phyloP scores from a whole-genome alignment of 139 green algal species.

The Ettlia oleoabundans region DNA sequence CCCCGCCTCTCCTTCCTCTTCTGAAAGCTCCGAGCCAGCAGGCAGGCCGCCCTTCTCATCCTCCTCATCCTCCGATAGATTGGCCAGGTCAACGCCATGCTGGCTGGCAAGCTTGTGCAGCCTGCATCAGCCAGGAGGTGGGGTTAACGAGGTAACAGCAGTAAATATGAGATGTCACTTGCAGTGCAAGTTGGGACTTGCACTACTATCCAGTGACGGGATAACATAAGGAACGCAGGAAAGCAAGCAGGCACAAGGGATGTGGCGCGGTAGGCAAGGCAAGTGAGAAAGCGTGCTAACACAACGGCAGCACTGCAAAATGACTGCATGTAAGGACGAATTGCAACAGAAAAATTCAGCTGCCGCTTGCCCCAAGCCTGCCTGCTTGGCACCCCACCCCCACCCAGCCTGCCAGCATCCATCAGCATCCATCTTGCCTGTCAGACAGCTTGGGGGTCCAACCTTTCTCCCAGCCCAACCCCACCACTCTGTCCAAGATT shows the following conservation, averaged over 20 bases:
- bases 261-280: no score
- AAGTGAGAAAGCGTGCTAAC: no score
- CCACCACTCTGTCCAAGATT: slow-evolving; percentile 77
- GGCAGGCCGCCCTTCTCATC: neutral
- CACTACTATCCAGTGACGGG: neutral
- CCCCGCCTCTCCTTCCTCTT: slow-evolving; percentile 10
- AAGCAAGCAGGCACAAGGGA: neutral
- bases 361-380: no score
- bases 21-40: slow-evolving; percentile 16
- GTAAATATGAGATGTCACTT: neutral
- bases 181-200: neutral
- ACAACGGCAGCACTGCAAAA: no score
- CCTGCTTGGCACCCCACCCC: neutral
- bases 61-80: slow-evolving; percentile 37
- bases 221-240: neutral
- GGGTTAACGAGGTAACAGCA: neutral
- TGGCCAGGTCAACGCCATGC: slow-evolving; percentile 10
- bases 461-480: slow-evolving; percentile 43
- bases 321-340: no score
- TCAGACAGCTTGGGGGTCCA: slow-evolving; percentile 33
- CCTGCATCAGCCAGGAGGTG: neutral
- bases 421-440: neutral
- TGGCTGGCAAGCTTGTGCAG: slow-evolving; percentile 27
- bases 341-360: neutral
- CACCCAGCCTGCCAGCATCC: neutral